Base-by-base conservation (phyloP, 2,329 filamentous ascomycete species). In the Trichoderma cornu-damae region DNA sequence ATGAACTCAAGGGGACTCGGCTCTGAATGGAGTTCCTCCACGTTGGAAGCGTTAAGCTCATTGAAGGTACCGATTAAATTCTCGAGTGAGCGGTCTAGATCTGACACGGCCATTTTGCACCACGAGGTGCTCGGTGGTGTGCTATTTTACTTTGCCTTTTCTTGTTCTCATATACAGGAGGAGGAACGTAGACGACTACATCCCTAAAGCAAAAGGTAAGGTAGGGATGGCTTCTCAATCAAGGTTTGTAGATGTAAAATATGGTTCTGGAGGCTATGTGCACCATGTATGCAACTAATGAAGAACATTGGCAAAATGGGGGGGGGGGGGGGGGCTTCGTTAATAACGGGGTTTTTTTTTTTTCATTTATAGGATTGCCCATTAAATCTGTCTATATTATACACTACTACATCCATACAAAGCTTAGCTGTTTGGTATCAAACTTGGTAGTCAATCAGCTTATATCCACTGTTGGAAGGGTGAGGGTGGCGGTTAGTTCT, bases 1-100 rank as follows among this genome's bases (percentile, higher is more conserved):
- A 91, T 87, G 68, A 93, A 93, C 66, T 92, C 86, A 5, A 94
- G 79, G 0, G 89, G 81, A 26, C 85, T 88, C 3, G 89, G 89
- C 48, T 86, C 82, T 40, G 81, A 75, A 12, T 75, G 42, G 2
- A 91, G 77, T 63, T 85, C 83, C 44, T 87, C 80, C 57, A 91
- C 76, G 14, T 66, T 64, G 20, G 74, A 68, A 57, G 77, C 70
- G 67, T 93, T 93, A 55, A 92, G 80, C 63, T 90, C 88, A 66
- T 87, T 82, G 71, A 89, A 92, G n/a, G 78, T 82, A 9, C 75
- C 78, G 61, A 93, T 80, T 20, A 91, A 78, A 58, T 81, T 65
- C 14, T 61, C 54, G 2, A 73, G 58, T n/a, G 68, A 30, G n/a
- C 14, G n/a, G 16, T 55, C 32, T 4, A 55, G 24, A 14, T 26